Base-by-base conservation (phyloP, 176 grass and related monocot genomes). In the Raddia distichophylla region DNA sequence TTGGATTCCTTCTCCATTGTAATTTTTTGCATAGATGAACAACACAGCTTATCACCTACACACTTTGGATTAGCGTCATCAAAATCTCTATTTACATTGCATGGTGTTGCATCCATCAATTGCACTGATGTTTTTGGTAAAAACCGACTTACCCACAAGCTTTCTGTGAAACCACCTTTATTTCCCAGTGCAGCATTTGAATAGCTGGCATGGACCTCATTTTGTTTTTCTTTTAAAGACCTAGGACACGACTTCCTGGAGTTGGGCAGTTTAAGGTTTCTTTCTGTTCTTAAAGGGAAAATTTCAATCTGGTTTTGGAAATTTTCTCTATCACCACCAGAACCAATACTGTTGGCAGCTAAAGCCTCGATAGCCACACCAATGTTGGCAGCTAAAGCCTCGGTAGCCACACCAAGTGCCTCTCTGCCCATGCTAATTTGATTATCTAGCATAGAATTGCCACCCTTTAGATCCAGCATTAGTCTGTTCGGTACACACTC, bases 131-230 rank as follows among this genome's bases (percentile, higher is more conserved):
- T 77, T 87, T 93, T 98, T 43, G 80, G 88, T 71, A 98, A 89
- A 89, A 98, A 58, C 18, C 90, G 86, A 78, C 81, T 89, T 79
- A 98, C 84, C 95, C 95, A 98, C 65, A 88, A 85, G 74, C 83
- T 98, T 69, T 94, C 76, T 16, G 58, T 63, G 37, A 88, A 86
- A 60, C 52, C 82, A 82, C 50, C 44, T 72, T 60, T 84, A 60
- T 74, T 77, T 57, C 52, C 50, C 18, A n/a, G 58, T 75, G 53
- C 70, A 63, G 69, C 18, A 86, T 77, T 88, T 69, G 77, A 75
- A 56, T 82, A 76, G 55, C 16, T 80, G 40, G 66, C 55, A 75
- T 44, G 42, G 35, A 55, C 58, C 44, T 71, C 72, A 87, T 79
- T 86, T 87, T 59, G 74, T 66, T 88, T 86, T 80, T 88, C 87